Evolutionary conservation across 371 early-diverging fungal species (phyloP).

Genomic region (Batkoa obscura): DNA sequence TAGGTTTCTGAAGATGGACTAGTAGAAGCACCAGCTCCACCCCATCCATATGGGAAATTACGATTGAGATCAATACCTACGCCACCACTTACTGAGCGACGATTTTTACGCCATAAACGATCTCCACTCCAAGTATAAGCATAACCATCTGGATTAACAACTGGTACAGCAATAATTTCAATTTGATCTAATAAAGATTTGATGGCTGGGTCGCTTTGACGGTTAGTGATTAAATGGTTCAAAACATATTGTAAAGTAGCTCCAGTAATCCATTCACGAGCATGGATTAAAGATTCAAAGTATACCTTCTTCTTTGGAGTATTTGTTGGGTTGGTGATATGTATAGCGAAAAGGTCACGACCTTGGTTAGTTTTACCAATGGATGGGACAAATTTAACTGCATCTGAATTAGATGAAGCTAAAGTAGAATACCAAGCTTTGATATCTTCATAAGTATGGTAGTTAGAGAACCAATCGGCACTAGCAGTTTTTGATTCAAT

Average conservation of each 20-base stretch:
- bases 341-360: conserved; percentile 1
- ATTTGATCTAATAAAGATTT: conserved; percentile 3
- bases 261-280: conserved; percentile 9
- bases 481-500: neutral
- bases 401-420: neutral
- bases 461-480: conserved; percentile 3
- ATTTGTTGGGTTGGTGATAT: conserved; percentile 3
- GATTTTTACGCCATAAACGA: conserved; percentile 27
- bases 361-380: conserved; percentile 5
- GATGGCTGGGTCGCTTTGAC: conserved; percentile 4
- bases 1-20: conserved; percentile 19
- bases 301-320: conserved; percentile 5
- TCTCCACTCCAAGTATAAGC: conserved; percentile 15
- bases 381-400: conserved; percentile 5
- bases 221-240: neutral
- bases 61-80: conserved; percentile 10
- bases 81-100: conserved; percentile 1
- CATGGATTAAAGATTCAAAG: conserved; percentile 7
- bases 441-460: conserved; percentile 3
- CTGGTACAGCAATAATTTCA: conserved; percentile 21
- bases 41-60: conserved; percentile 23
- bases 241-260: conserved; percentile 6
- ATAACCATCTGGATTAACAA: conserved; percentile 30
- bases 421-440: neutral
- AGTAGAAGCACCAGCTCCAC: conserved; percentile 17